A percentile compares a stretch with the other conserved stretches of the same genome.
Conservation (phyloP, 2,329 filamentous ascomycete species). For the Colletotrichum endophyticum region DNA sequence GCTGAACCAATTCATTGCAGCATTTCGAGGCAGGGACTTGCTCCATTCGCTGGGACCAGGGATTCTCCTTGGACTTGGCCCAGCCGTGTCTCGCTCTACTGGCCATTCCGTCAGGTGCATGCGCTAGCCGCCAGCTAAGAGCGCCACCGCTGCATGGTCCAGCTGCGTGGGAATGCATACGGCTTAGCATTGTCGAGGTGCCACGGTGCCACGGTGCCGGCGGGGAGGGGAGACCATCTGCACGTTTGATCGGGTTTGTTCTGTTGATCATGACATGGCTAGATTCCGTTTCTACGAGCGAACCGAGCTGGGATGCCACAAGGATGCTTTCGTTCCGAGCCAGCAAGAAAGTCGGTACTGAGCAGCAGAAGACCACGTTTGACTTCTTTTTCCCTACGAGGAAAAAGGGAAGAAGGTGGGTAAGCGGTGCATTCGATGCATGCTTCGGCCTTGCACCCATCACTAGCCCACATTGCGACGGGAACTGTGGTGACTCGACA, state of each 20-base stretch:
- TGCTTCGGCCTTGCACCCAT: constrained; percentile 9
- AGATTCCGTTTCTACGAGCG: not conserved
- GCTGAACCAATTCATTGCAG: constrained; percentile 11
- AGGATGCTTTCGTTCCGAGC: not conserved
- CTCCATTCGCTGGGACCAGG: constrained; percentile 1
- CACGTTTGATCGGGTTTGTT: not conserved
- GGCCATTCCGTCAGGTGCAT: not conserved
- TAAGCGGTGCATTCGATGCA: constrained; percentile 11
- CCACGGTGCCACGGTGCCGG: constrained; percentile 7
- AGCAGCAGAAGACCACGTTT: not conserved
- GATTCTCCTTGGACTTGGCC: not conserved
- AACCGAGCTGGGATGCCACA: not conserved
- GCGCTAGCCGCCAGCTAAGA: constrained; percentile 12
- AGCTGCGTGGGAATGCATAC: constrained; percentile 15
- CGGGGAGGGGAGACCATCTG: not conserved
- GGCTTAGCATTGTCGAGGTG: constrained; percentile 3
- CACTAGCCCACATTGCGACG: not conserved
- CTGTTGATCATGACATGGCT: not conserved
- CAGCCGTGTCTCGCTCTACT: constrained; percentile 15
- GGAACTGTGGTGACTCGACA: not conserved
- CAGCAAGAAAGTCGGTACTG: not conserved
- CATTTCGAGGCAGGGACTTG: not conserved
- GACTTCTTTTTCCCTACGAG: not conserved
- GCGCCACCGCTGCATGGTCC: constrained; percentile 17
- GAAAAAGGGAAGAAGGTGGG: not conserved